Base-by-base conservation (phyloP, 1,284 basidiomycete genomes). In the Pyrrhoderma noxium region DNA sequence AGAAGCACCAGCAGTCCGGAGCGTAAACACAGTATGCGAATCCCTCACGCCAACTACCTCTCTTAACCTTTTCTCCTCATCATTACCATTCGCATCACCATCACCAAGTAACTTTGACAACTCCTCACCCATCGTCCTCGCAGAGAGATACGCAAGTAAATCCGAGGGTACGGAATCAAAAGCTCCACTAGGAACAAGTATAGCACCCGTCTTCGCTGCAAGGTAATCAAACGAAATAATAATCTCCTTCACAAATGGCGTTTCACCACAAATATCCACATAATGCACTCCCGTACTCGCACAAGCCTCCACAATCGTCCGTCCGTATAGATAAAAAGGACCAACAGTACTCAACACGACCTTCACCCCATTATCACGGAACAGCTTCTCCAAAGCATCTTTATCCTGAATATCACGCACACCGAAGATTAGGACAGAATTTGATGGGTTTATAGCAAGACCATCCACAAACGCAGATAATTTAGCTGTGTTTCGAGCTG, bases 121-220 rank as follows among this genome's bases (percentile, higher is more conserved):
- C n/a, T n/a, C n/a, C n/a, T 3, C 61, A 64, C 16, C n/a, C 48
- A 76, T 66, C 1, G 70, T 74, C 46, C 69, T 69, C 34, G 73
- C 75, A 11, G 77, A 70, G 45, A 86, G 68, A 64, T 77, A 82
- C 0, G 79, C 77, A 5, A 71, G 64, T 19, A 83, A 62, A 63
- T 90, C 88, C 11, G 80, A 79, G 1, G 87, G 85, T 11, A 87
- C 62, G 14, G 83, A 84, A 64, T 90, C 88, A 56, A 85, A 77
- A 0, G 84, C 88, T 54, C 79, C 85, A 2, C 77, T 71, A 9
- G 82, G 83, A 7, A 90, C 72, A 55, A 93, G 82, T 55, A 83
- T 74, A 1, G 86, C 69, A 16, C 76, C 74, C 0, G 78, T 83
- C 62, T 81, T 78, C 14, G 72, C 75, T 0, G 88, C 88, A 3